Percentiles rank a stretch among this genome's conserved stretches.
Conservation (phyloP, 2,329 filamentous ascomycete genomes). For the Fusarium sp. region DNA sequence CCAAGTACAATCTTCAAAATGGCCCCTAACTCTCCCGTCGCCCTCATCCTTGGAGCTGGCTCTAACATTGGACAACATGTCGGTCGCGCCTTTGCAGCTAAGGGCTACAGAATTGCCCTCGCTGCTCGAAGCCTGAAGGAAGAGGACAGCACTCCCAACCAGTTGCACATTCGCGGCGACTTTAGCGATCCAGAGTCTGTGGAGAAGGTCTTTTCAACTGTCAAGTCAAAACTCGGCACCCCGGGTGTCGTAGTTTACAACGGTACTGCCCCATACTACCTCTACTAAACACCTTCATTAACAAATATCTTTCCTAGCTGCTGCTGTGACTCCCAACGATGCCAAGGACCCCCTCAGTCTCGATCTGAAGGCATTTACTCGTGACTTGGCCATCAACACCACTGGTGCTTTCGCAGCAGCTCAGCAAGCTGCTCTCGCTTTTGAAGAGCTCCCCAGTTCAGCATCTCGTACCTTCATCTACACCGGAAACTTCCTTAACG, state of each 20-base stretch:
- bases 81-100: conserved; percentile 33
- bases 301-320: neutral
- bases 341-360: conserved; percentile 12
- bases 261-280: conserved; percentile 1
- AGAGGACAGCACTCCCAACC: conserved; percentile 31
- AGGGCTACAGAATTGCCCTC: conserved; percentile 39
- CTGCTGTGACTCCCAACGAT: conserved; percentile 24
- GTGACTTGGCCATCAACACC: conserved; percentile 25
- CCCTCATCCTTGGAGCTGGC: conserved; percentile 42
- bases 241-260: conserved; percentile 40
- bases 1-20: neutral
- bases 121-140: conserved; percentile 32
- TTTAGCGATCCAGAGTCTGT: conserved; percentile 47
- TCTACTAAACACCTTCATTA: neutral
- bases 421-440: conserved; percentile 48
- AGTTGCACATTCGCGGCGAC: conserved; percentile 51
- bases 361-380: conserved; percentile 4
- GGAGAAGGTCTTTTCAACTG: conserved; percentile 18
- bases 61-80: conserved; percentile 36
- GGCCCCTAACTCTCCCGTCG: conserved; percentile 16
- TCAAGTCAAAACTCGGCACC: conserved; percentile 20
- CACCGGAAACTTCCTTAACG: conserved; percentile 57
- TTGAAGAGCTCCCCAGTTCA: conserved; percentile 46
- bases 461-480: conserved; percentile 56
- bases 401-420: conserved; percentile 49